Conservation (phyloP, 805 yeast genomes). For the Millerozyma acaciae region DNA sequence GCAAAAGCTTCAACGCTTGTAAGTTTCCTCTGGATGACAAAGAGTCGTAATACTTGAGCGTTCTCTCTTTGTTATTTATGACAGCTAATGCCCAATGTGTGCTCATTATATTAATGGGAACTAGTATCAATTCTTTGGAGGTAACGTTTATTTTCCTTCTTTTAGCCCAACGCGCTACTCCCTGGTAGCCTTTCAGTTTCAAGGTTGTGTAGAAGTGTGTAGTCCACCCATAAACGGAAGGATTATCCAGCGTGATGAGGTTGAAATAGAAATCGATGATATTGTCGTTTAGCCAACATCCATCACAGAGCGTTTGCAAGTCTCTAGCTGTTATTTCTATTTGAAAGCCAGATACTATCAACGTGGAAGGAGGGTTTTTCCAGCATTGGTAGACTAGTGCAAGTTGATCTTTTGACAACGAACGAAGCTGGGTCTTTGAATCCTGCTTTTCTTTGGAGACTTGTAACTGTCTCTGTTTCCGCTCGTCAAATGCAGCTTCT, state of each 20-base stretch:
- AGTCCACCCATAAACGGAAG: slow-evolving; percentile 65
- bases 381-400: slow-evolving; percentile 11
- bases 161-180: slow-evolving; percentile 27
- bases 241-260: slow-evolving; percentile 42
- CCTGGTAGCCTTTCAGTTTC: slow-evolving; percentile 66
- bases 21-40: slow-evolving; percentile 46
- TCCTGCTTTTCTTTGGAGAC: slow-evolving; percentile 11
- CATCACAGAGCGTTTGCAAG: slow-evolving; percentile 62
- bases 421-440: slow-evolving; percentile 7
- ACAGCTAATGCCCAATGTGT: slow-evolving; percentile 93
- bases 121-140: slow-evolving; percentile 60
- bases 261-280: slow-evolving; percentile 79
- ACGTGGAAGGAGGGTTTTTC: slow-evolving; percentile 5
- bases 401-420: slow-evolving; percentile 11
- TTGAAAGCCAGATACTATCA: slow-evolving; percentile 21
- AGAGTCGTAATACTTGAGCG: slow-evolving; percentile 76
- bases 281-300: slow-evolving; percentile 87
- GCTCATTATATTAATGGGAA: slow-evolving; percentile 80
- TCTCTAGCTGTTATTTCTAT: slow-evolving; percentile 68
- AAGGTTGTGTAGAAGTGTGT: slow-evolving; percentile 84
- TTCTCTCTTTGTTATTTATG: slow-evolving; percentile 56
- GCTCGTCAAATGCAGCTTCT: slow-evolving; percentile 6
- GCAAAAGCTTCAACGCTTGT: slow-evolving; percentile 42
- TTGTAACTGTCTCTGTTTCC: slow-evolving; percentile 3
- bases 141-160: slow-evolving; percentile 44